Percentiles rank a stretch among this genome's conserved stretches.
Evolutionary conservation across 768 basidiomycete genomes (phyloP).

Genomic region (Baorangia bicolor): DNA sequence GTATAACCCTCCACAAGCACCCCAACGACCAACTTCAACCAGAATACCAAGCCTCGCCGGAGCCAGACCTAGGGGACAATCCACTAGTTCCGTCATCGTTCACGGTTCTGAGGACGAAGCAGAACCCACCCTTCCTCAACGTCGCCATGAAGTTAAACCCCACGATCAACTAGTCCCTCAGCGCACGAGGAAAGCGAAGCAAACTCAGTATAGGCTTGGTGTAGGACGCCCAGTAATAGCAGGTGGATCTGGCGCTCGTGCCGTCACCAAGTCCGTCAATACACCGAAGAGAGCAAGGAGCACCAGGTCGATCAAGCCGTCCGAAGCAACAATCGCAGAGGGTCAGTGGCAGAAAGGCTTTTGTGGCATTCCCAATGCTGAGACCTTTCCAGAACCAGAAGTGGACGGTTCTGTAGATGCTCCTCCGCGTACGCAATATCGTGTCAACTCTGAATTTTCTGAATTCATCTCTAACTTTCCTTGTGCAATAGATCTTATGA

Average conservation of each 20-base stretch:
- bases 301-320: constrained; percentile 49
- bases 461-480: not conserved
- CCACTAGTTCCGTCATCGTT: constrained; percentile 36
- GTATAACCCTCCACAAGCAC: constrained; percentile 16
- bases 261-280: constrained; percentile 58
- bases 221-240: constrained; percentile 66
- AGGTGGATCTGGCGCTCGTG: constrained; percentile 66
- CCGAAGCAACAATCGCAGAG: constrained; percentile 57
- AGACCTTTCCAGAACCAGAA: constrained; percentile 27
- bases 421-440: constrained; percentile 15
- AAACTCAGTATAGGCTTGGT: constrained; percentile 66
- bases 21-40: constrained; percentile 33
- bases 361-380: constrained; percentile 4
- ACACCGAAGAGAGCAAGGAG: constrained; percentile 45
- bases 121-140: constrained; percentile 23
- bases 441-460: not conserved
- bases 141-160: constrained; percentile 13
- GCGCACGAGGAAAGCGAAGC: constrained; percentile 68
- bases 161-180: constrained; percentile 25
- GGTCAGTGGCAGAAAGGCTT: constrained; percentile 35
- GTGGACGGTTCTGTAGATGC: constrained; percentile 8
- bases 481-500: constrained; percentile 6
- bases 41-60: constrained; percentile 31
- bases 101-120: constrained; percentile 48
- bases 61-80: constrained; percentile 30